Evolutionary conservation across 495 filamentous ascomycete species (phyloP).

Genomic region (Collariella sp.): DNA sequence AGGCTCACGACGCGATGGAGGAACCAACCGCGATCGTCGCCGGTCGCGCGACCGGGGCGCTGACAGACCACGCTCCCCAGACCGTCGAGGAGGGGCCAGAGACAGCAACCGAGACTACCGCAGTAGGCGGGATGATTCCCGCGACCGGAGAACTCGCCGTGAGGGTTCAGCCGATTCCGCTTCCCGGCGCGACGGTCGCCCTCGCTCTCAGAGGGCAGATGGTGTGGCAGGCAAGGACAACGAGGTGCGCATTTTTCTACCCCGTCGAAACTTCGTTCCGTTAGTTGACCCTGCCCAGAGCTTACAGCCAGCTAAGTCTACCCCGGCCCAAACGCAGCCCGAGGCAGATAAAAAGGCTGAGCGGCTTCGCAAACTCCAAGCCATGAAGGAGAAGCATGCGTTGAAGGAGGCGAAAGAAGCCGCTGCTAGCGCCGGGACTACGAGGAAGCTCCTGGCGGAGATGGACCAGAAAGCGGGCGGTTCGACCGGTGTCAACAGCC

Average conservation of each 20-base stretch:
- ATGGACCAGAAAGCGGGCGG: conserved; percentile 63
- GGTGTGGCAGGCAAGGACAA: conserved; percentile 34
- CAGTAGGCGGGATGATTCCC: conserved; percentile 70
- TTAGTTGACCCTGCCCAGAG: conserved; percentile 13
- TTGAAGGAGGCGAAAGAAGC: conserved; percentile 70
- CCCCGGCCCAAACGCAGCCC: conserved; percentile 48
- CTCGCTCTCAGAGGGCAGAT: conserved; percentile 41
- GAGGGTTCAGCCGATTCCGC: conserved; percentile 72
- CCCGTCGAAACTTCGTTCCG: background rate
- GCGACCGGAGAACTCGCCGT: conserved; percentile 61
- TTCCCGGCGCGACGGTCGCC: conserved; percentile 56
- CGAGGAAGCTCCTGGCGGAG: conserved; percentile 60
- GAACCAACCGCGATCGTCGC: conserved; percentile 30
- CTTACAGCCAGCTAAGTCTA: conserved; percentile 40
- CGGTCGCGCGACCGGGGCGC: conserved; percentile 57
- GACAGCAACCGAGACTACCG: conserved; percentile 60
- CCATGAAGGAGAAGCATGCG: conserved; percentile 86
- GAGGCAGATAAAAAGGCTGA: conserved; percentile 83
- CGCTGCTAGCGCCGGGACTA: conserved; percentile 53
- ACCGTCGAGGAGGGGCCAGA: conserved; percentile 41
- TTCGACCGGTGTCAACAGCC: conserved; percentile 38
- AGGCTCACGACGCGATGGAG: conserved; percentile 39
- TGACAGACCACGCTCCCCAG: conserved; percentile 37
- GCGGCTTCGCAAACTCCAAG: conserved; percentile 72
- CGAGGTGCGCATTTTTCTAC: conserved; percentile 42